Conservation (phyloP, 148 eudicot species). For the Chenopodium berlandieri region DNA sequence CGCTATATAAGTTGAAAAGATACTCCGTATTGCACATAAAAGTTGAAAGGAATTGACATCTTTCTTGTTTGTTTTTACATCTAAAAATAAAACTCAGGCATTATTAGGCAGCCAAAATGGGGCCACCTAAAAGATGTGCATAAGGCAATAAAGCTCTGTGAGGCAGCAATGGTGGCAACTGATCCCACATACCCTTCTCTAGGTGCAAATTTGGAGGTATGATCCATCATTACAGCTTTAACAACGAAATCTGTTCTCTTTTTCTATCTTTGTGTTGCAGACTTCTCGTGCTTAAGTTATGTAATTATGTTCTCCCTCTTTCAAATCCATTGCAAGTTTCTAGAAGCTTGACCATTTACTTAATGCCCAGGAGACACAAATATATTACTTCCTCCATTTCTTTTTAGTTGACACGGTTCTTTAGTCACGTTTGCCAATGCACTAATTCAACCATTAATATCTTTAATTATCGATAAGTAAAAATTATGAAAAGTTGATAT, state of each 20-base stretch:
- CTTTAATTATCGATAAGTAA: too few species aligned
- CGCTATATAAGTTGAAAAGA: neutral
- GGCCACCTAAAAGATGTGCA: slow-evolving; percentile 91
- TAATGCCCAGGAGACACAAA: too few species aligned
- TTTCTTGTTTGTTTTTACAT: neutral
- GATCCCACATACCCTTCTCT: slow-evolving; percentile 67
- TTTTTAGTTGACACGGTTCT: too few species aligned
- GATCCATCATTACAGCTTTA: neutral
- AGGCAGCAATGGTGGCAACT: slow-evolving; percentile 78
- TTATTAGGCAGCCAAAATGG: slow-evolving; percentile 78
- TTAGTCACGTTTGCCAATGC: too few species aligned
- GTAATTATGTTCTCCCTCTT: too few species aligned
- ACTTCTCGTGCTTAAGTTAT: too few species aligned
- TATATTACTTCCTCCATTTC: too few species aligned
- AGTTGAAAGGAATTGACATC: neutral
- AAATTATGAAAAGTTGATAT: too few species aligned
- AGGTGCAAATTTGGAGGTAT: slow-evolving; percentile 76
- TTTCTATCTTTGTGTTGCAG: neutral
- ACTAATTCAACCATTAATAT: too few species aligned
- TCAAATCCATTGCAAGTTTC: too few species aligned
- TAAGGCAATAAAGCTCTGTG: slow-evolving; percentile 91
- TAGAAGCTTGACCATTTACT: too few species aligned
- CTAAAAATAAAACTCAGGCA: slow-evolving; percentile 37
- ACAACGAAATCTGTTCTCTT: neutral
- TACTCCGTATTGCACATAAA: neutral